Percentiles rank a stretch among this genome's conserved stretches.
These are phyloP conservation scores for Groenewaldozyma tartarivorans DNA, from an alignment of 805 yeast genomes.

Conservation along the genomic window DNA sequence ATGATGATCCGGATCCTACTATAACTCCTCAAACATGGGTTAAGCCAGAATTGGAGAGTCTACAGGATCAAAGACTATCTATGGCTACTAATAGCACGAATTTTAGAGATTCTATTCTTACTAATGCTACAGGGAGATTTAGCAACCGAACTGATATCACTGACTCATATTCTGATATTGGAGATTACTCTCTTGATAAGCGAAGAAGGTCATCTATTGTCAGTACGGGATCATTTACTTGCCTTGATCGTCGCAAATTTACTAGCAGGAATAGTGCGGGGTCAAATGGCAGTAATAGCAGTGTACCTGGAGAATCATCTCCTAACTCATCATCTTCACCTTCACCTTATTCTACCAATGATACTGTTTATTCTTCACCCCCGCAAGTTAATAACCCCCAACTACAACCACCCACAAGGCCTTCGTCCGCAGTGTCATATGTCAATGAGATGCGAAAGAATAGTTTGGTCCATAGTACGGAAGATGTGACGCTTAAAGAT, in stretches of 20 bases:
- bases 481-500: background rate
- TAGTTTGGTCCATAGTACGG: background rate
- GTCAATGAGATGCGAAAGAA: background rate
- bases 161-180: background rate
- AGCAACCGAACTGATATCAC: background rate
- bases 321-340: background rate
- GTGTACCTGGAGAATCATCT: background rate
- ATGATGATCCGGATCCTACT: no score
- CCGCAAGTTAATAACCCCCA: no score
- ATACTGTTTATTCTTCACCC: no score
- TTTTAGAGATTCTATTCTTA: background rate
- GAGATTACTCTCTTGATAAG: background rate
- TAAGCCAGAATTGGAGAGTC: no score
- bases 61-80: no score
- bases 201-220: background rate
- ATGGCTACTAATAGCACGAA: background rate
- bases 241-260: background rate
- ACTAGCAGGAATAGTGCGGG: background rate
- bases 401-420: no score
- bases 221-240: background rate
- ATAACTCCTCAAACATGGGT: no score
- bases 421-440: no score
- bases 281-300: background rate
- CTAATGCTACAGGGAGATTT: background rate
- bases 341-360: no score